Evolutionary conservation across 208 protist species (phyloP).

Genomic region (Tetramitus jugosus): DNA sequence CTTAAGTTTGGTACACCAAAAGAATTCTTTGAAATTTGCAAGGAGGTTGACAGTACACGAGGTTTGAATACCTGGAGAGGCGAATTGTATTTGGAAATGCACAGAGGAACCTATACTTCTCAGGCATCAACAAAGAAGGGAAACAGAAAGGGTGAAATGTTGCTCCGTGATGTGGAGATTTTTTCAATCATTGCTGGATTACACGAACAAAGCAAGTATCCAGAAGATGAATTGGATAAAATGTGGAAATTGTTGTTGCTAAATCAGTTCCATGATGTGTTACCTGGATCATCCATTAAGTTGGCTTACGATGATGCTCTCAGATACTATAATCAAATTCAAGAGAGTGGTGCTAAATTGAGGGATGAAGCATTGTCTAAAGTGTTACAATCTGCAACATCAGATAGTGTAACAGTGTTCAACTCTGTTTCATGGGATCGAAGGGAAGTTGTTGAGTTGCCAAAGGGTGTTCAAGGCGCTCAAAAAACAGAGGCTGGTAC

Average conservation of each 20-base stretch:
- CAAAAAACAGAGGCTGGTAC: not conserved
- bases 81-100: constrained; percentile 50
- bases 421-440: constrained; percentile 22
- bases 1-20: constrained; percentile 23
- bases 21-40: constrained; percentile 38
- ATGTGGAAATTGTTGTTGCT: constrained; percentile 51
- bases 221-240: constrained; percentile 17
- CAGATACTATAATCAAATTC: constrained; percentile 10
- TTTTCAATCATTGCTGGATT: not conserved
- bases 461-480: not conserved
- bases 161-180: constrained; percentile 31
- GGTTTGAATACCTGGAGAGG: constrained; percentile 42
- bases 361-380: not conserved
- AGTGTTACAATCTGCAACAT: not conserved
- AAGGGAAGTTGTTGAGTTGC: constrained; percentile 1
- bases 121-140: constrained; percentile 41
- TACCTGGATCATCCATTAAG: constrained; percentile 38
- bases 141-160: constrained; percentile 43
- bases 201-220: too few relatives aligned
- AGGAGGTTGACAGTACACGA: constrained; percentile 10
- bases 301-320: constrained; percentile 32
- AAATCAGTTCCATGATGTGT: constrained; percentile 55
- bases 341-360: not conserved
- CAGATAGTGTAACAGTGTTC: not conserved
- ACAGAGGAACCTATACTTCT: constrained; percentile 35